Conservation (phyloP, 352 stramenopile genomes). For the Aphanomyces invadans region DNA sequence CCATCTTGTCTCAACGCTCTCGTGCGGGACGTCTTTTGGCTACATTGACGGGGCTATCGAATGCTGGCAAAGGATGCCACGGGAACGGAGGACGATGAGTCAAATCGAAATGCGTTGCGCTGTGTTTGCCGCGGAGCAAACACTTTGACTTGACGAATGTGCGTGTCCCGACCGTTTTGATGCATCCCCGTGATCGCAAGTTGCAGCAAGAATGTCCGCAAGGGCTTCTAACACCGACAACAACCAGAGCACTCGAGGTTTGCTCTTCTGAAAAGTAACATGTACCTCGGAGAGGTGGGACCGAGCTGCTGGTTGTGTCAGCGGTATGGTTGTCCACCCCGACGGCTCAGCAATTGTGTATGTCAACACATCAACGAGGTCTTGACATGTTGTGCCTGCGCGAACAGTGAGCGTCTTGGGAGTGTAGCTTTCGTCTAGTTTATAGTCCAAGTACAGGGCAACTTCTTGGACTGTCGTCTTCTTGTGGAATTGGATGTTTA, state of each 20-base stretch:
- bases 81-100: conserved; percentile 6
- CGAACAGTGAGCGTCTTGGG: conserved; percentile 93
- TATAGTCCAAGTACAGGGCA: conserved; percentile 96
- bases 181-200: conserved; percentile 96
- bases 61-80: conserved; percentile 19
- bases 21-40: background rate
- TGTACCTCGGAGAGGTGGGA: background rate
- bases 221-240: conserved; percentile 24
- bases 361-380: conserved; percentile 91
- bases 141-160: conserved; percentile 92
- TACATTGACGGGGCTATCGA: background rate
- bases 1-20: too few species aligned
- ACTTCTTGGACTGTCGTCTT: conserved; percentile 92
- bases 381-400: conserved; percentile 90
- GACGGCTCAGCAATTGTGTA: conserved; percentile 90
- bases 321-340: conserved; percentile 91
- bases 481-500: conserved; percentile 96
- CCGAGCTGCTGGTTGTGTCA: conserved; percentile 34
- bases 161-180: conserved; percentile 96
- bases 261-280: background rate
- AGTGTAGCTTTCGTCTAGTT: conserved; percentile 97
- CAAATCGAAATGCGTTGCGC: background rate
- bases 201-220: conserved; percentile 93
- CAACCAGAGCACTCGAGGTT: background rate
- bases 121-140: conserved; percentile 63